phyloP scores from a whole-genome alignment of 257 asterid genomes.

The Apocynum venetum region DNA sequence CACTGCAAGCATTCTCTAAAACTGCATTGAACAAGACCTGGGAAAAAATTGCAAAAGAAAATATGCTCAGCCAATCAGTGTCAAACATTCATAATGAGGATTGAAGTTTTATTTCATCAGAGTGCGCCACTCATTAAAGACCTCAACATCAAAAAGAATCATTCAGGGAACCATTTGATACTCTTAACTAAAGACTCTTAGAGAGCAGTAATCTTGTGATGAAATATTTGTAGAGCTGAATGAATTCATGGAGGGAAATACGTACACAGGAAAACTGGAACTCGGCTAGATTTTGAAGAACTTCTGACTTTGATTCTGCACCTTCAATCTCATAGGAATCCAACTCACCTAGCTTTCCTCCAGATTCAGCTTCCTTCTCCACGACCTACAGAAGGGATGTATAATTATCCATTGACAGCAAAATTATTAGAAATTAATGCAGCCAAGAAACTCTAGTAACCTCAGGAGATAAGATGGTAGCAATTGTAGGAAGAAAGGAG shows the following conservation, averaged over 20 bases:
- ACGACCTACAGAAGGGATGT: conserved; percentile 42
- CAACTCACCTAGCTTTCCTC: conserved; percentile 86
- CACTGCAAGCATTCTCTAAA: conserved; percentile 97
- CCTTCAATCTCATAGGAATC: conserved; percentile 93
- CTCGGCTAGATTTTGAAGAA: conserved; percentile 93
- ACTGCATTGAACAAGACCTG: conserved; percentile 94
- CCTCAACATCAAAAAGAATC: neutral
- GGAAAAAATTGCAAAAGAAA: neutral
- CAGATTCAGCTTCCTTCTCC: conserved; percentile 93
- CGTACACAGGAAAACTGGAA: conserved; percentile 92
- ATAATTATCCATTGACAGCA: conserved; percentile 16
- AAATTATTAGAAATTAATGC: neutral
- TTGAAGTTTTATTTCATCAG: neutral
- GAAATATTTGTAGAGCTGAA: neutral
- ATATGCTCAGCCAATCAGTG: neutral
- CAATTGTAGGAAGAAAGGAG: conserved; percentile 61
- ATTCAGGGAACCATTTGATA: neutral
- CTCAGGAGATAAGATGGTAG: conserved; percentile 96
- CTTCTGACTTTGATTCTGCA: conserved; percentile 88
- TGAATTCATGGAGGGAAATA: conserved; percentile 6
- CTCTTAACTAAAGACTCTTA: neutral
- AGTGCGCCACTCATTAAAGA: neutral
- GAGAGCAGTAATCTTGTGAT: neutral
- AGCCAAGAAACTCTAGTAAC: conserved; percentile 30
- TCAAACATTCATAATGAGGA: neutral